Evolutionary conservation across 2,329 filamentous ascomycete species (phyloP), one percentile per base, ranked within the genome.

Genomic region (Cytospora piceae): DNA sequence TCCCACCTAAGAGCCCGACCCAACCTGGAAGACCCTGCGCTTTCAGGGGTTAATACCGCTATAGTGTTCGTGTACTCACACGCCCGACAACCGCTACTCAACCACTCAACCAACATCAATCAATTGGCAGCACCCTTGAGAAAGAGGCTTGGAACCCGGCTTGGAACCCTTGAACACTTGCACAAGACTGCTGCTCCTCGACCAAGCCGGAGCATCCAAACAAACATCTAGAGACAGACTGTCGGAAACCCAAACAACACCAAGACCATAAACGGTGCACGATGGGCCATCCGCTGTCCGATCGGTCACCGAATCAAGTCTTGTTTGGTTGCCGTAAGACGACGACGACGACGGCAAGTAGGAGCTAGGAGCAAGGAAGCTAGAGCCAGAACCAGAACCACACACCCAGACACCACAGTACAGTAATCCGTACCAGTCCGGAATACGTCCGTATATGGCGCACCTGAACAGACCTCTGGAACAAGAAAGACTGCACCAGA

Each of bases 231-330:
- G 8, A 42, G 39, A 42, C 39, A 42, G 39, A 42, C 39, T 11
- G 46, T 49, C 46, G 46, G 46, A 49, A n/a, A 49, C 46, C 9
- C n/a, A 3, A 46, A 14, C 9, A 22, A 24, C 24, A 49, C 22
- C n/a, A n/a, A 22, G 46, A 49, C 15, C n/a, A 49, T 9, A 49
- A 11, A 22, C n/a, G 46, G 22, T 22, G 20, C 22, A 24, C 46
- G 46, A 49, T n/a, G n/a, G 46, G 12, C 20, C 6, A 49, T 24
- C 46, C 52, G 37, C 52, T 56, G 60, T 37, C 54, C 31, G 61
- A 51, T 57, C 53, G 61, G 61, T 53, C 61, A 63, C 61, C 53
- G 39, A 55, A 55, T 54, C 53, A 57, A 42, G 17, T 52, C 53
- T 17, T 49, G 42, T 2, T 22, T 34, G 20, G 20, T 46, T 22